Evolutionary conservation across 1,284 basidiomycete genomes (phyloP).

Genomic region (Quambalaria eucalypti): DNA sequence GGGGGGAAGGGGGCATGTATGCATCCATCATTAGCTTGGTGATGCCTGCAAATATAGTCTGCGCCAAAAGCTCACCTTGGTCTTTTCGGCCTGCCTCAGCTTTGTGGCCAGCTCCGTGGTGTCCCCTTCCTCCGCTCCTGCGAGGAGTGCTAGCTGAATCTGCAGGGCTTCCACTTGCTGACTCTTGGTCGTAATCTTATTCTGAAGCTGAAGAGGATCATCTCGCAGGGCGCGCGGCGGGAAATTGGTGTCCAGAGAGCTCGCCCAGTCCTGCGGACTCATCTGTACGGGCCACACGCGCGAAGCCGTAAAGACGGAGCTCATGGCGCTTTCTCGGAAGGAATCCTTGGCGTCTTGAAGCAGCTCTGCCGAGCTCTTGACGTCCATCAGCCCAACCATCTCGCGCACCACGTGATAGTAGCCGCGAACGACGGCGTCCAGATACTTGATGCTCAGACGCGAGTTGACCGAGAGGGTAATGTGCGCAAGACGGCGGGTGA

Average conservation of each 20-base stretch:
- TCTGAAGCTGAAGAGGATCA: not conserved
- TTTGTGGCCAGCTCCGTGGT: not conserved
- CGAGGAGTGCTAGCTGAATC: slow-evolving; percentile 1
- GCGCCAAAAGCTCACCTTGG: not conserved
- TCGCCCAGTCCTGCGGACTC: not conserved
- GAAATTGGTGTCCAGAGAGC: not conserved
- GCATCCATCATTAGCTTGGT: no score
- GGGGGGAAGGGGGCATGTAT: not conserved
- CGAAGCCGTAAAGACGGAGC: not conserved
- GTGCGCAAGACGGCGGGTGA: not conserved
- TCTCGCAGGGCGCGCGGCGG: not conserved
- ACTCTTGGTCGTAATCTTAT: not conserved
- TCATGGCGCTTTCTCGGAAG: not conserved
- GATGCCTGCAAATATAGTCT: no score
- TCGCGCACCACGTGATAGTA: not conserved
- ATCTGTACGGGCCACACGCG: not conserved
- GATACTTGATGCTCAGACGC: not conserved
- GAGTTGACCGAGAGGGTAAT: not conserved
- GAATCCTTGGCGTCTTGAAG: slow-evolving; percentile 1
- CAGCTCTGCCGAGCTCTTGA: slow-evolving; percentile 1
- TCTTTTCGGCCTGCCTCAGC: not conserved
- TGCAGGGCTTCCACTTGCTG: not conserved
- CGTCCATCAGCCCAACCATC: not conserved
- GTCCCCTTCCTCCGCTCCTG: not conserved
- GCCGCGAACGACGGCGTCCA: not conserved